Evolutionary conservation across 768 basidiomycete species (phyloP).

Genomic region (Boletus vinaceobasis): DNA sequence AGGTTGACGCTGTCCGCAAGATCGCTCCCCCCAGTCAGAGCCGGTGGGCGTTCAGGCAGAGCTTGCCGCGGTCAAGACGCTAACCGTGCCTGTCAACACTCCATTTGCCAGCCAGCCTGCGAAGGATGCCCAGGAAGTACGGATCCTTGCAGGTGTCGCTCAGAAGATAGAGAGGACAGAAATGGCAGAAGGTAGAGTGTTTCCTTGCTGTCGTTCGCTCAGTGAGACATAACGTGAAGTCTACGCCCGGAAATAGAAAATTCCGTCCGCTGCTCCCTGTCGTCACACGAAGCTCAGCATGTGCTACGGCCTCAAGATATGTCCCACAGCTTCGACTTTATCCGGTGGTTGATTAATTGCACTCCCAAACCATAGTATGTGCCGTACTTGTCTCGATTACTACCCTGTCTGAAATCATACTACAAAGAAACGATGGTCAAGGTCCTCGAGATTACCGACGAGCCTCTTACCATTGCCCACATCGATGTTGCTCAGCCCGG

Average conservation of each 20-base stretch:
- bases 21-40: slow-evolving; percentile 10
- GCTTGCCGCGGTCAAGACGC: slow-evolving; percentile 5
- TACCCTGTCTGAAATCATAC: not conserved
- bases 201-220: not conserved
- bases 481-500: slow-evolving; percentile 1
- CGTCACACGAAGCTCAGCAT: not conserved
- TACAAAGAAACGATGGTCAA: not conserved
- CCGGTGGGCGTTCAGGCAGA: not conserved
- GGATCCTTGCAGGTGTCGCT: not conserved
- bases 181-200: slow-evolving; percentile 2
- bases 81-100: not conserved
- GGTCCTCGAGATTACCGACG: not conserved
- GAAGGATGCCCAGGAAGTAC: not conserved
- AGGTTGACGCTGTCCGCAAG: slow-evolving; percentile 9
- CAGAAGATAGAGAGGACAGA: not conserved
- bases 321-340: not conserved
- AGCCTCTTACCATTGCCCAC: not conserved
- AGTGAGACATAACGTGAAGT: not conserved
- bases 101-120: not conserved
- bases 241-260: slow-evolving; percentile 2
- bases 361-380: slow-evolving; percentile 1
- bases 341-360: not conserved
- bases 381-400: not conserved
- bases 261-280: not conserved
- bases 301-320: not conserved